A percentile compares a stretch with the other conserved stretches of the same genome.
phyloP scores from a whole-genome alignment of 2,329 filamentous ascomycete species.

The Elsinoe necatrix region DNA sequence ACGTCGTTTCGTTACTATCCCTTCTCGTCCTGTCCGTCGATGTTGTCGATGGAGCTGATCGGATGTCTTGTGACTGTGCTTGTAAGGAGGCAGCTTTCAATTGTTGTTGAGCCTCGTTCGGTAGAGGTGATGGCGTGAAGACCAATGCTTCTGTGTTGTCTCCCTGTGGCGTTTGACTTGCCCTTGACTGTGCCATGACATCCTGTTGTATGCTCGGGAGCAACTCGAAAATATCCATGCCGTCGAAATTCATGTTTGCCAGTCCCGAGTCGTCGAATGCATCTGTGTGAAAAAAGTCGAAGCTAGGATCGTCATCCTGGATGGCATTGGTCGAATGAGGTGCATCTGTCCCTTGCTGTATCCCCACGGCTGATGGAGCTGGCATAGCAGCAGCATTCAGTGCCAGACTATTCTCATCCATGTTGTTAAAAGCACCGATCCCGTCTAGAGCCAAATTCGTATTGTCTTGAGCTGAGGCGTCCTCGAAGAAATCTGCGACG shows the following conservation, averaged over 20 bases:
- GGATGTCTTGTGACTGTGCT: not conserved
- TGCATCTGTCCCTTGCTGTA: not conserved
- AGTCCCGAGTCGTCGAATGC: slow-evolving; percentile 8
- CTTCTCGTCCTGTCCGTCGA: not conserved
- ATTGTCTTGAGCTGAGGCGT: not conserved
- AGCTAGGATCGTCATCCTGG: not conserved
- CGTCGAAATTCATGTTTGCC: slow-evolving; percentile 8
- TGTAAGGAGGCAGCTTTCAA: not conserved
- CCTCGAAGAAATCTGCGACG: slow-evolving; percentile 4
- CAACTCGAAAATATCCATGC: slow-evolving; percentile 6
- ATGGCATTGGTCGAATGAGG: not conserved
- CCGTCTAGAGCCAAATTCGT: not conserved
- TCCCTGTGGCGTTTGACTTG: slow-evolving; percentile 8
- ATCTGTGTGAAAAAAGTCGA: slow-evolving; percentile 6
- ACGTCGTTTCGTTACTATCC: slow-evolving; percentile 5
- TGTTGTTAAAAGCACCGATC: not conserved
- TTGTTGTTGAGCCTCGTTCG: not conserved
- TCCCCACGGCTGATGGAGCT: not conserved
- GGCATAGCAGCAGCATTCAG: not conserved
- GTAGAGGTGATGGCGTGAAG: slow-evolving; percentile 6
- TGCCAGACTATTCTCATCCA: not conserved
- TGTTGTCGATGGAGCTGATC: not conserved
- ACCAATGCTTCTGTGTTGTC: not conserved
- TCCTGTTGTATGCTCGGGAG: slow-evolving; percentile 9
- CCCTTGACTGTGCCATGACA: slow-evolving; percentile 9